Percentiles rank a stretch among this genome's conserved stretches.
These are phyloP conservation scores for Leishmania guyanensis DNA, from an alignment of 208 protist species.

Conservation along the genomic window DNA sequence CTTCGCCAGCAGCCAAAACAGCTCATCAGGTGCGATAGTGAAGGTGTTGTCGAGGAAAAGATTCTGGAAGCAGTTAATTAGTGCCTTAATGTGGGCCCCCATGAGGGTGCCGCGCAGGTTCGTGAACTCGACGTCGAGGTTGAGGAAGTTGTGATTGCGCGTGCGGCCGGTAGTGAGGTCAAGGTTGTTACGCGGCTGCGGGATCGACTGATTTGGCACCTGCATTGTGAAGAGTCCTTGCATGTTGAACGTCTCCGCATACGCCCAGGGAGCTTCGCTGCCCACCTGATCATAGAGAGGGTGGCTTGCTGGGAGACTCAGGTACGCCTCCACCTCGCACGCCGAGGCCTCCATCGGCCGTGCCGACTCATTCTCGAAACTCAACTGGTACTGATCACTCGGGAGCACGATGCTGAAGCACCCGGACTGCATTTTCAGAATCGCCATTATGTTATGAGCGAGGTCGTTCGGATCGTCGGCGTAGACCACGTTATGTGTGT, in stretches of 20 bases:
- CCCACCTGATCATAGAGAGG: conserved; percentile 58
- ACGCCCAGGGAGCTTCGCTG: conserved; percentile 47
- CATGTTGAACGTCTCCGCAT: conserved; percentile 45
- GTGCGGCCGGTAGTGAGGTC: conserved; percentile 51
- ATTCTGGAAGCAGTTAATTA: conserved; percentile 73
- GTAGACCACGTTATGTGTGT: conserved; percentile 83
- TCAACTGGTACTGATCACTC: conserved; percentile 81
- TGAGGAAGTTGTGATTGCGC: conserved; percentile 65
- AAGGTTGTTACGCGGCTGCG: conserved; percentile 51
- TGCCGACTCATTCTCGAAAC: conserved; percentile 70
- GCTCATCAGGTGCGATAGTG: conserved; percentile 71
- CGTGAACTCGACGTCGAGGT: conserved; percentile 61
- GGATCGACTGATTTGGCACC: conserved; percentile 72
- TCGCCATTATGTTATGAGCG: conserved; percentile 73
- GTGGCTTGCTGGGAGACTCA: conserved; percentile 68
- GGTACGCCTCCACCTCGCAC: conserved; percentile 50
- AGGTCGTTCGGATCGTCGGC: conserved; percentile 71
- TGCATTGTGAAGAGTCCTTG: conserved; percentile 63
- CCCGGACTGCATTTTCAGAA: conserved; percentile 42
- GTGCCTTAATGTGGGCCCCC: conserved; percentile 65
- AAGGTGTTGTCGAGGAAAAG: conserved; percentile 67
- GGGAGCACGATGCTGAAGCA: conserved; percentile 75
- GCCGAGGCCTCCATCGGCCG: conserved; percentile 65
- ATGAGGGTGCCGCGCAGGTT: conserved; percentile 64
- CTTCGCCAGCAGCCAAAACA: conserved; percentile 87